Conservation (phyloP, 768 basidiomycete species). For the Crassisporium funariophilum region DNA sequence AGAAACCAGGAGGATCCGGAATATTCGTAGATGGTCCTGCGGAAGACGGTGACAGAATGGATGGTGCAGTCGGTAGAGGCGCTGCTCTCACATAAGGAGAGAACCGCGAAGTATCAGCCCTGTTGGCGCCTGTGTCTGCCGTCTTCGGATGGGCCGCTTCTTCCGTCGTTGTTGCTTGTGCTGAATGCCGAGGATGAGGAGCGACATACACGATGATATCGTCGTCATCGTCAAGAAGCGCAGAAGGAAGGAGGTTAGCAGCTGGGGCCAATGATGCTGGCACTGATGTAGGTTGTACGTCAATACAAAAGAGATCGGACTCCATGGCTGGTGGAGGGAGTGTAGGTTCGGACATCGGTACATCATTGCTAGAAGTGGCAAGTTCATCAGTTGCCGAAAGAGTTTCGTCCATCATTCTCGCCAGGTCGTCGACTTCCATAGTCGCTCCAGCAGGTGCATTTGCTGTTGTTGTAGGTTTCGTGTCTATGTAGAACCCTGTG, state of each 20-base stretch:
- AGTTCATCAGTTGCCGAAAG: constrained; percentile 15
- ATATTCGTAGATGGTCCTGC: not conserved
- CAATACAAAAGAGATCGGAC: constrained; percentile 12
- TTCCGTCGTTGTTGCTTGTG: not conserved
- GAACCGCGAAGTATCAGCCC: constrained; percentile 23
- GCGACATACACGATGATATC: constrained; percentile 80
- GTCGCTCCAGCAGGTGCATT: constrained; percentile 1
- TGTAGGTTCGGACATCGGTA: constrained; percentile 9
- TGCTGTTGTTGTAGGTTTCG: constrained; percentile 3
- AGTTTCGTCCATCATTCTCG: constrained; percentile 23
- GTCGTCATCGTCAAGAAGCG: constrained; percentile 43
- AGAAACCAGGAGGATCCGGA: constrained; percentile 11
- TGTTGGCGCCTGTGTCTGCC: not conserved
- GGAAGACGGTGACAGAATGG: not conserved
- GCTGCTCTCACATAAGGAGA: constrained; percentile 21
- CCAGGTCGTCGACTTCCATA: constrained; percentile 15
- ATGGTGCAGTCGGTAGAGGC: constrained; percentile 5
- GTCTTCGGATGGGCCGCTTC: constrained; percentile 3
- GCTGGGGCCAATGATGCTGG: constrained; percentile 13
- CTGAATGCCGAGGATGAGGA: constrained; percentile 59
- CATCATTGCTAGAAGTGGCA: not conserved
- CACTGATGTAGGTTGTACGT: constrained; percentile 25
- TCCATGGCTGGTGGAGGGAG: not conserved
- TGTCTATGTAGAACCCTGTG: constrained; percentile 17
- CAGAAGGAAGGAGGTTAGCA: constrained; percentile 18